Base-by-base conservation (phyloP, 2,329 filamentous ascomycete genomes). In the Botrytis cinerea region DNA sequence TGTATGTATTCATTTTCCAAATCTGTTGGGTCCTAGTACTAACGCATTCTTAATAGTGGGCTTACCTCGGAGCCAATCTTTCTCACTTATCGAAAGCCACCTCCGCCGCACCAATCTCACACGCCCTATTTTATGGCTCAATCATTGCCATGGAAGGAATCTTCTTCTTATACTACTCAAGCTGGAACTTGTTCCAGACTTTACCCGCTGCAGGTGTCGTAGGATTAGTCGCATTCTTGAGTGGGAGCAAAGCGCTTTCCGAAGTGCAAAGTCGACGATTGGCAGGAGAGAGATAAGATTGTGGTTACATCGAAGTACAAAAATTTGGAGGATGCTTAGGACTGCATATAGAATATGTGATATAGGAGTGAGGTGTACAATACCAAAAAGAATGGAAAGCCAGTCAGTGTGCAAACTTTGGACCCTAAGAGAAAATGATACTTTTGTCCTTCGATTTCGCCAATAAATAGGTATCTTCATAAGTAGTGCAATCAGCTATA, bases 161-260 rank as follows among this genome's bases (percentile, higher is more conserved):
- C 73, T 98, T 99, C 84, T 95, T 96, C 85, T 84, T 97, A 77
- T 99, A 99, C 87, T 98, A 98, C 84, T 92, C 89, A 71, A 89
- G 85, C 80, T 98, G 95, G 95, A 97, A 91, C 80, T 86, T 99
- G 63, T 97, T 98, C 87, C 92, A 97, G 85, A 90, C 90, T 22
- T 86, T 99, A 68, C 95, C 94, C 7, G 90, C 90, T 40, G 90
- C 92, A 71, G 86, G 86, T 48, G 84, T 90, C 61, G 88, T 96
- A 45, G 90, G 91, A 25, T 83, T 88, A 40, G 88, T 94, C 72
- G 89, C 93, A 18, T 93, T 97, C 81, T 83, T 98, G 75, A 97
- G 93, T 81, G 96, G 96, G 73, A 94, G 92, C 81, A 91, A 94
- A 82, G 96, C 96, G 8, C 85, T 99, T 78, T 92, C 93, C 68